phyloP scores from a whole-genome alignment of 768 basidiomycete genomes.

The Boletus rubescentipes region DNA sequence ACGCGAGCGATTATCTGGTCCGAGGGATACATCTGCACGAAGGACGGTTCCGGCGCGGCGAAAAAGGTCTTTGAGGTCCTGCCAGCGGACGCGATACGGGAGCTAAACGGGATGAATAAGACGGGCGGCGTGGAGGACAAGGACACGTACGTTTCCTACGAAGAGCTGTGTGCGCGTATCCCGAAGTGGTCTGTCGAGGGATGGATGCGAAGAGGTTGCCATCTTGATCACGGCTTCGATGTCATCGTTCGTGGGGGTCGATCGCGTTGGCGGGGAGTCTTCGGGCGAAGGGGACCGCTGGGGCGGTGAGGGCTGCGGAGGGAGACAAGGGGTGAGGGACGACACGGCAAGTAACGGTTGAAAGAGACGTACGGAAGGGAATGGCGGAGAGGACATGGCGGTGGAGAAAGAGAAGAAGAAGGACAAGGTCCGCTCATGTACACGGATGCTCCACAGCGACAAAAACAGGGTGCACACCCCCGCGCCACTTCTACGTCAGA shows the following conservation, averaged over 20 bases:
- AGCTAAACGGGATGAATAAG: constrained; percentile 50
- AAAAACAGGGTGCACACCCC: constrained; percentile 35
- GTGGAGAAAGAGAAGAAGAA: constrained; percentile 7
- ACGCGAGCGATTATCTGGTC: constrained; percentile 88
- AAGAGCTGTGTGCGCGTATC: constrained; percentile 96
- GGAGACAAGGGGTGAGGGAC: not conserved
- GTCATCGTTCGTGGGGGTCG: constrained; percentile 67
- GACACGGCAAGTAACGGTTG: not conserved
- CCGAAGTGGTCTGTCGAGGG: constrained; percentile 52
- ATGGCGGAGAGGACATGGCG: constrained; percentile 18
- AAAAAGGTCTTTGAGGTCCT: constrained; percentile 98
- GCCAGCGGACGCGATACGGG: constrained; percentile 97
- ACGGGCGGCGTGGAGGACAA: not conserved
- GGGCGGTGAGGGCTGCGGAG: constrained; percentile 12
- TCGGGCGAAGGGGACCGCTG: constrained; percentile 6
- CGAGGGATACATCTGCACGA: constrained; percentile 72
- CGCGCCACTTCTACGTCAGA: constrained; percentile 34
- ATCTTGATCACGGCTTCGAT: constrained; percentile 91
- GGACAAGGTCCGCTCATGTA: constrained; percentile 23
- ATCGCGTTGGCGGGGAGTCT: constrained; percentile 8
- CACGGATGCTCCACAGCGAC: constrained; percentile 35
- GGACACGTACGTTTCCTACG: constrained; percentile 81
- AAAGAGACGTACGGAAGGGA: constrained; percentile 5
- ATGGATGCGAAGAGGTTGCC: constrained; percentile 72
- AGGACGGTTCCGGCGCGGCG: constrained; percentile 90